phyloP scores from a whole-genome alignment of 352 stramenopile species.

The Globisporangium takayamanum region DNA sequence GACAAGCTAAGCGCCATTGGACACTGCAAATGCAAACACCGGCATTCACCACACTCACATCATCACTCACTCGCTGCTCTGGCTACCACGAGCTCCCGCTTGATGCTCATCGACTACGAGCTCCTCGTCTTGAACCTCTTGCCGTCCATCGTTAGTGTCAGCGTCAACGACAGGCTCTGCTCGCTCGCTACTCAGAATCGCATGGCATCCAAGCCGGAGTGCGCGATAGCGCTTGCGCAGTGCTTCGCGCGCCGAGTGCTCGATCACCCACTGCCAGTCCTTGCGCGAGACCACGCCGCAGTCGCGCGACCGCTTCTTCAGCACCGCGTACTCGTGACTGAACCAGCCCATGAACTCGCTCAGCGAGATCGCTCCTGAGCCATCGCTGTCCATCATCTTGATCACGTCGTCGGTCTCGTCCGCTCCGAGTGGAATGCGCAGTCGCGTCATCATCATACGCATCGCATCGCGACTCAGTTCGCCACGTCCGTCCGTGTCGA shows the following conservation, averaged over 20 bases:
- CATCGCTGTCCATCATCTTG: constrained; percentile 78
- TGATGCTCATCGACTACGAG: no score
- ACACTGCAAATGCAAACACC: no score
- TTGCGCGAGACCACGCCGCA: constrained; percentile 45
- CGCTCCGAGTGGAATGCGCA: constrained; percentile 50
- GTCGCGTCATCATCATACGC: constrained; percentile 36
- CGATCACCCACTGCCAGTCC: constrained; percentile 60
- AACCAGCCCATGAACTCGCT: constrained; percentile 67
- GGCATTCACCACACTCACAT: neutral
- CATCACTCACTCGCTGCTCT: no score
- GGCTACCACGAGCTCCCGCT: no score
- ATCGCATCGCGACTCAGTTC: constrained; percentile 45
- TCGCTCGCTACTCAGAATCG: neutral
- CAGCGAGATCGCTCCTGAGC: constrained; percentile 57
- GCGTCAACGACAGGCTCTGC: neutral
- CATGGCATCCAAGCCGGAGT: constrained; percentile 15
- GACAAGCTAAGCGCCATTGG: neutral
- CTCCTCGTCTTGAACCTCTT: neutral
- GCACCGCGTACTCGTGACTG: constrained; percentile 40
- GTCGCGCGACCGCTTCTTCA: constrained; percentile 43
- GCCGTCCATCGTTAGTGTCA: neutral
- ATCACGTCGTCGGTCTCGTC: constrained; percentile 61
- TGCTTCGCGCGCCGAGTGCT: constrained; percentile 41
- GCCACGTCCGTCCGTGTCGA: constrained; percentile 41
- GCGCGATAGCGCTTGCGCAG: constrained; percentile 49